Conservation (phyloP, 1,284 basidiomycete species). For the Vanrija humicola region DNA sequence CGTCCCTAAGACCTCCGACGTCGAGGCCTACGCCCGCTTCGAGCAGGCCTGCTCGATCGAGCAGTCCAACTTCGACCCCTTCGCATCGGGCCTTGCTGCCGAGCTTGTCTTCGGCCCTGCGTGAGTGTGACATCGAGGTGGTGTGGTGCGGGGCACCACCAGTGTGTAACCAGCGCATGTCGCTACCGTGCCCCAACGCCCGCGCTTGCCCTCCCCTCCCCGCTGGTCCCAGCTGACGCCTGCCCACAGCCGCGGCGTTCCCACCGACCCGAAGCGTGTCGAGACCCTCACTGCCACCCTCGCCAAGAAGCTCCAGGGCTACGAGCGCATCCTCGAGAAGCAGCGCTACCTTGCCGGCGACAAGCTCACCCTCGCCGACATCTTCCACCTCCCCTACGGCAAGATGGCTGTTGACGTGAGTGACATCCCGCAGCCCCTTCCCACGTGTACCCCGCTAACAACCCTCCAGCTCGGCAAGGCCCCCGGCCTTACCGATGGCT, state of each 20-base stretch:
- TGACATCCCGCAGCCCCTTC: not conserved
- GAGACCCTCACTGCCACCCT: constrained; percentile 41
- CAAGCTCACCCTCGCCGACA: constrained; percentile 56
- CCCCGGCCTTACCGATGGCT: constrained; percentile 25
- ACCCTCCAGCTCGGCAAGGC: constrained; percentile 9
- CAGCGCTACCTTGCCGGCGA: constrained; percentile 57
- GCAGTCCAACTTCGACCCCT: constrained; percentile 55
- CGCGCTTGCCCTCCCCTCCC: not conserved
- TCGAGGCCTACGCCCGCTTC: constrained; percentile 52
- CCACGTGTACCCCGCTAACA: not conserved
- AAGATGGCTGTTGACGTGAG: constrained; percentile 3
- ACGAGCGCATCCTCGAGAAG: constrained; percentile 56
- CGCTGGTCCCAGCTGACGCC: not conserved
- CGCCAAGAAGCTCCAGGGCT: constrained; percentile 52
- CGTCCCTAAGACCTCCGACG: constrained; percentile 38
- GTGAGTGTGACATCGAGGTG: no score
- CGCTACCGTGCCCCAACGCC: no score
- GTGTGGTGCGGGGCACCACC: no score
- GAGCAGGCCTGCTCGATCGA: constrained; percentile 59
- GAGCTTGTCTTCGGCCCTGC: constrained; percentile 50
- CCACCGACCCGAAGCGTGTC: constrained; percentile 41
- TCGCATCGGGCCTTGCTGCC: constrained; percentile 46
- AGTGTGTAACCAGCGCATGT: no score
- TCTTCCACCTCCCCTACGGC: constrained; percentile 57
- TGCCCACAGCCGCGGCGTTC: not conserved